Base-by-base conservation (phyloP, 1,284 basidiomycete genomes). In the Fomitopsis betulina region DNA sequence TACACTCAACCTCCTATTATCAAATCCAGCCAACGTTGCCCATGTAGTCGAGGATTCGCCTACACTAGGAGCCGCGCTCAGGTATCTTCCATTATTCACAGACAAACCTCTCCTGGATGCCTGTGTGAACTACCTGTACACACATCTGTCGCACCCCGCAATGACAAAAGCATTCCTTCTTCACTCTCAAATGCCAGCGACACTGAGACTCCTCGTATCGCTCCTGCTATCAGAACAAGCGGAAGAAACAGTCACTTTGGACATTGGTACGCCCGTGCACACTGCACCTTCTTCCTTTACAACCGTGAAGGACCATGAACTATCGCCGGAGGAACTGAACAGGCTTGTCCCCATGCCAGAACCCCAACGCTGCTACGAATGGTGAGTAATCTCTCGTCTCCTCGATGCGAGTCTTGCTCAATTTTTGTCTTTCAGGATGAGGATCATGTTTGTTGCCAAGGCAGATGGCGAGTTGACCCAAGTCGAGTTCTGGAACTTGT, bases 401-500 rank as follows among this genome's bases (percentile, higher is more conserved):
- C 38, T 23, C 23, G 5, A 17, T 12, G 33, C 19, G 47, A 30
- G 15, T 52, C 62, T 4, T 12, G 8, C 35, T 52, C 50, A 30
- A 51, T 50, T 54, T 49, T 25, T 61, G 27, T 9, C 6, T 53
- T 47, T 23, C 63, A 94, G 92, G 93, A 93, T 96, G 89, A 85
- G 82, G 66, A 71, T 77, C 10, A 86, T 93, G 79, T 95, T 93
- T 66, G 77, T 86, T 10, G 75, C 83, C 21, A 84, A 86, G 58
- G 70, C 83, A 1, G 83, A 87, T 2, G 84, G 85, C 8, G 91
- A 94, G 66, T 76, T 95, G 50, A 93, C 93, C 0, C 93, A 96
- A 72, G 91, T 94, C 56, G 90, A 92, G 62, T 91, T 96, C 63
- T 96, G 93, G 93, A 91, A 84, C 58, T 77, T 93, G 13, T 96